Base-by-base conservation (phyloP, 176 grass and related monocot species). In the Cocos nucifera region DNA sequence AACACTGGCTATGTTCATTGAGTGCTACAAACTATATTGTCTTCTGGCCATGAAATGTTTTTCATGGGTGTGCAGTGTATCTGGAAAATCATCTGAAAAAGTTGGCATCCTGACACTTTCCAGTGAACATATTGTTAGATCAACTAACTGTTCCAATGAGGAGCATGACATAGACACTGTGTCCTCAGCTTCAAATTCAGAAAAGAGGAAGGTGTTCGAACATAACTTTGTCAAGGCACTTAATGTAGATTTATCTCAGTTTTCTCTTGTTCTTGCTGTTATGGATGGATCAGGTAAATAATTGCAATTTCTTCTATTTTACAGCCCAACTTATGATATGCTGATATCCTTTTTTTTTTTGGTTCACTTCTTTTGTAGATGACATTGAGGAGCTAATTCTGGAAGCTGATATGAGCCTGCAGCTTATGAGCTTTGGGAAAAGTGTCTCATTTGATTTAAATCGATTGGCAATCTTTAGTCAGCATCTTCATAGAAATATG, bases 1-100 rank as follows among this genome's bases (percentile, higher is more conserved):
- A 64, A 65, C 84, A 59, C 49, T 93, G 71, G 77, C 88, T 66
- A 83, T 84, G 83, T 65, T 83, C 81, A 74, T 79, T 81, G 72
- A 75, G 28, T 83, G 77, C 50, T 70, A 63, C 67, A 80, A 84
- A 81, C 49, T 79, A 70, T 83, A 75, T 76, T 70, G 77, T 78
- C 49, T 69, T 63, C 57, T 84, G 49, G 66, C 80, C 54, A 60
- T 69, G 59, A 53, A 73, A 70, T 59, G 76, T 30, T 65, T 60
- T 39, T 54, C 35, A 63, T 4, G 29, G 39, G 49, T 48, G 63
- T 52, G 50, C 29, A 25, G 17, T 27, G 27, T 19, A 44, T 9
- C 10, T 44, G 35, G 35, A 44, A 44, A 12, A 44, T 44, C 35
- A 12, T 44, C 35, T 44, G 35, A 44, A 44, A 44, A 44, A 44